Evolutionary conservation across 2,329 filamentous ascomycete genomes (phyloP).

Genomic region (Cryphonectria radicalis): DNA sequence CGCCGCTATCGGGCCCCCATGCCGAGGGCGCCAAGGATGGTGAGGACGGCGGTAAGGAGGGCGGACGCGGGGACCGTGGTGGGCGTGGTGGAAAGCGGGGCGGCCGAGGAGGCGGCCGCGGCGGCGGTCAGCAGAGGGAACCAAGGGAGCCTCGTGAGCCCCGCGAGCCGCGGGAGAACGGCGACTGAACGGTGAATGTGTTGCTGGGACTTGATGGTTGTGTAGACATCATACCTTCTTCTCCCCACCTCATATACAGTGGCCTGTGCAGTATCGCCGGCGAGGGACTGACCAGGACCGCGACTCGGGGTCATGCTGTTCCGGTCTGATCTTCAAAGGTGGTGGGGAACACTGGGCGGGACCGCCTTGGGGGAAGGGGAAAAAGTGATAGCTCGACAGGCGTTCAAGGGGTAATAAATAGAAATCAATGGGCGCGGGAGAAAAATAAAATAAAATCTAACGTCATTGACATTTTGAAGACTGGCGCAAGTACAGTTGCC

Average conservation of each 20-base stretch:
- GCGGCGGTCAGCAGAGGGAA: constrained; percentile 54
- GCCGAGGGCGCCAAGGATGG: constrained; percentile 48
- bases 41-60: constrained; percentile 50
- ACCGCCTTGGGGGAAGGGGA: constrained; percentile 16
- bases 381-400: constrained; percentile 28
- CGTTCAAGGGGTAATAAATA: constrained; percentile 28
- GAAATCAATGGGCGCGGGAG: constrained; percentile 23
- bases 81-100: constrained; percentile 49
- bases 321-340: not conserved
- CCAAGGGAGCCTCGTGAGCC: constrained; percentile 56
- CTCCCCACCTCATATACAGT: not conserved
- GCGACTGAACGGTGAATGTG: constrained; percentile 36
- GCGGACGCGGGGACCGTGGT: constrained; percentile 48
- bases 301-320: not conserved
- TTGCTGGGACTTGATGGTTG: constrained; percentile 18
- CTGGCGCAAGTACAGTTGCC: not conserved
- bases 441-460: constrained; percentile 26
- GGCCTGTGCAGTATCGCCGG: constrained; percentile 29
- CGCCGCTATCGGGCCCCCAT: constrained; percentile 60
- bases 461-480: constrained; percentile 26
- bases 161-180: constrained; percentile 50
- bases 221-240: constrained; percentile 9
- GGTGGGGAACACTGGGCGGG: constrained; percentile 7
- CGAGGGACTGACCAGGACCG: not conserved
- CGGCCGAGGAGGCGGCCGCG: constrained; percentile 46